Evolutionary conservation across 2,329 filamentous ascomycete genomes (phyloP), one percentile per base, ranked within the genome.

Genomic region (Aspergillus amoenus): DNA sequence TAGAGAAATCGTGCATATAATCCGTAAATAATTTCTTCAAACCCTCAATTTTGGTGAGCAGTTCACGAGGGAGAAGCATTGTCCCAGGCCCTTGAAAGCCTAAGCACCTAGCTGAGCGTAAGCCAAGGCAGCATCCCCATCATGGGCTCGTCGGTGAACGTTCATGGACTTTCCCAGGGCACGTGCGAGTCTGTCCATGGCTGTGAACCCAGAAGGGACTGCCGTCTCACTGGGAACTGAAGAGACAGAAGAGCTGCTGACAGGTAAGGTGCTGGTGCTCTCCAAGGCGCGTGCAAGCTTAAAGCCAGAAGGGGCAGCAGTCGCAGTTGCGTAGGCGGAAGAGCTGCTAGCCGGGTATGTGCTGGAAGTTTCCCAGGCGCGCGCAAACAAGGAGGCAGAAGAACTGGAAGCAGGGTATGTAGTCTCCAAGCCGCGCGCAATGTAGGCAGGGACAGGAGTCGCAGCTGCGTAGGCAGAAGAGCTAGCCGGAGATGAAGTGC

Each of bases 11-110:
- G 44, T 34, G 52, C n/a, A 43, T 43, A 39, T 39, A 37, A 43
- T 21, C 12, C 18, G 3, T 27, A 22, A 27, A 8, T 42, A 39
- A 58, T n/a, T 22, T 22, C 34, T 39, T 50, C 46, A 51, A 12
- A 47, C 37, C 34, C 55, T 51, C 27, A 50, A 57, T 63, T 27
- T 43, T 24, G 44, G 61, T 61, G 41, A 52, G 17, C 15, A 56
- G 42, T 44, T 37, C 56, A 9, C 57, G 61, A 48, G 60, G 17
- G 37, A 51, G 49, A 27, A 42, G 37, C 21, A 37, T 52, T 39
- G 34, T 32, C 46, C 54, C 52, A 17, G 52, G 54, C 39, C 21
- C 34, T 60, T 59, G 17, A 50, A 8, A 24, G 49, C 43, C n/a
- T 58, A 52, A 48, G 57, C 44, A 40, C 8, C 13, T 8, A 58